phyloP scores from a whole-genome alignment of 2,329 filamentous ascomycete genomes.

The Talaromyces verruculosus region DNA sequence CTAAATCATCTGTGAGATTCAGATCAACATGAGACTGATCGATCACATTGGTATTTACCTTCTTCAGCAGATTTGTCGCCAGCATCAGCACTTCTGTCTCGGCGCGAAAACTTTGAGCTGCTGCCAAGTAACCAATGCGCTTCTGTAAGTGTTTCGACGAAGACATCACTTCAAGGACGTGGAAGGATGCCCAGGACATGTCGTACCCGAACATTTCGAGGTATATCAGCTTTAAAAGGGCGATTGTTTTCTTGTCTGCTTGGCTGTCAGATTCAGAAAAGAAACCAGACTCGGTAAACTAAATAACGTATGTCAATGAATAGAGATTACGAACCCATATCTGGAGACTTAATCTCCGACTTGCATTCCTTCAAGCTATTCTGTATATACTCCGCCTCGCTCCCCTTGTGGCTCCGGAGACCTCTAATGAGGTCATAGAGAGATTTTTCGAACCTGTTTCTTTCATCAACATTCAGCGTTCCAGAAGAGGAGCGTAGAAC shows the following conservation, averaged over 20 bases:
- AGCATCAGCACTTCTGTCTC: constrained; percentile 98
- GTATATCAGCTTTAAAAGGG: constrained; percentile 92
- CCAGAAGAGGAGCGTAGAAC: neutral
- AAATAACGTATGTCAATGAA: neutral
- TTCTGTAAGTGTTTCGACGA: constrained; percentile 94
- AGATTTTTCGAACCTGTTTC: constrained; percentile 92
- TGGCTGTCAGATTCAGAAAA: constrained; percentile 19
- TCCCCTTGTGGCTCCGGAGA: constrained; percentile 90
- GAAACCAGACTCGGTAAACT: neutral
- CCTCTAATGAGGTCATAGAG: constrained; percentile 98
- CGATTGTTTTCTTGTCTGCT: constrained; percentile 89
- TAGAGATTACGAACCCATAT: constrained; percentile 70
- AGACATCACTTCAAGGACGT: constrained; percentile 98
- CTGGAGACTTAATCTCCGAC: constrained; percentile 83
- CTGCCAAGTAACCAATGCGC: constrained; percentile 88
- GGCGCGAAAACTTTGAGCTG: constrained; percentile 90
- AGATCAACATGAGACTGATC: neutral
- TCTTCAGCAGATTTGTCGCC: constrained; percentile 94
- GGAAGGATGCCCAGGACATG: constrained; percentile 99
- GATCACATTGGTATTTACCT: constrained; percentile 52
- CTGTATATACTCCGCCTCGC: constrained; percentile 92
- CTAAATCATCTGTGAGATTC: constrained; percentile 26
- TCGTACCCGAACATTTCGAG: constrained; percentile 99
- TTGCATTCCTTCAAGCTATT: constrained; percentile 93
- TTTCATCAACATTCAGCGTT: neutral